Evolutionary conservation across 345 rosid species (phyloP).

Genomic region (Salix koriyanagi): DNA sequence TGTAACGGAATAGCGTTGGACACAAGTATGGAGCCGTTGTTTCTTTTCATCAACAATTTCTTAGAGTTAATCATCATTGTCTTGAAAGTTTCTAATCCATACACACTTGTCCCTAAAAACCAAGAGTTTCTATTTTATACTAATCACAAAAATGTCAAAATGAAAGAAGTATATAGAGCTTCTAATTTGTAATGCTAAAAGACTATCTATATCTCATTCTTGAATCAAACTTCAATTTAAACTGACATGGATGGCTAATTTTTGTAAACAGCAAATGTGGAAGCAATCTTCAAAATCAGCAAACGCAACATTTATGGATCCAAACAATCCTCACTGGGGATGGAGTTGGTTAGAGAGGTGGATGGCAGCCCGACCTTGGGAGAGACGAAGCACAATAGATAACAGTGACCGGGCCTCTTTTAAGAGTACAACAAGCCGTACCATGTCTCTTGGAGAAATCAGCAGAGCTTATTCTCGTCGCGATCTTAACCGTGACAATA

Average conservation of each 20-base stretch:
- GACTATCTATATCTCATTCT: neutral
- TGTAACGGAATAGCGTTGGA: too few species aligned
- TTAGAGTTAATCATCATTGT: too few species aligned
- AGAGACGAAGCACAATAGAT: slow-evolving; percentile 39
- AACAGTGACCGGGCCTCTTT: slow-evolving; percentile 53
- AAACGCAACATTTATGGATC: slow-evolving; percentile 76
- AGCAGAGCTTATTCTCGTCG: slow-evolving; percentile 41
- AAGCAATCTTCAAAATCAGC: slow-evolving; percentile 59
- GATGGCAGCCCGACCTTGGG: slow-evolving; percentile 83
- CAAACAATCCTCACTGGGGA: slow-evolving; percentile 89
- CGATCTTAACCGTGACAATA: slow-evolving; percentile 25
- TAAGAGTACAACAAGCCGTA: slow-evolving; percentile 45
- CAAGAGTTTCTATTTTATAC: too few species aligned
- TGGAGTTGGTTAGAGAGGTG: slow-evolving; percentile 97
- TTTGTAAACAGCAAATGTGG: slow-evolving; percentile 59
- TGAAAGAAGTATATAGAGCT: neutral
- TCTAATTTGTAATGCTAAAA: neutral
- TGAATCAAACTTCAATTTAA: neutral
- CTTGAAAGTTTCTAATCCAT: too few species aligned
- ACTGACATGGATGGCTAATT: neutral
- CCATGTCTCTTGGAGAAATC: slow-evolving; percentile 46
- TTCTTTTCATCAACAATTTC: too few species aligned
- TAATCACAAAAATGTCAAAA: neutral
- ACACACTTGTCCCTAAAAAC: too few species aligned
- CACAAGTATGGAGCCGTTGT: too few species aligned